These are phyloP conservation scores for Carpinus viminea DNA, from an alignment of 306 rosid genomes.

Conservation along the genomic window DNA sequence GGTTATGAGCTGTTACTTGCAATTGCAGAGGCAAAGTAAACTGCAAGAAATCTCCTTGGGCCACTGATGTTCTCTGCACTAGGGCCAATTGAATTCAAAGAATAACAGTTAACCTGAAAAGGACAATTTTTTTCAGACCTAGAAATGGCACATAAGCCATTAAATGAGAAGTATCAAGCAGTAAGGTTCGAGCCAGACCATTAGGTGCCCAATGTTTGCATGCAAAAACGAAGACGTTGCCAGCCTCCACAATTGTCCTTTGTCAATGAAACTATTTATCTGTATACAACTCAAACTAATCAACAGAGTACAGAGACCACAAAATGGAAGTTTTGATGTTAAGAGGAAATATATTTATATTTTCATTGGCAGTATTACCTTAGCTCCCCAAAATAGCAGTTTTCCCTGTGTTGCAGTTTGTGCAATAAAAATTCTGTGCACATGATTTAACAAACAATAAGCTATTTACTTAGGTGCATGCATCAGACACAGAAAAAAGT, in stretches of 20 bases:
- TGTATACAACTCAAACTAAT: slow-evolving; percentile 23
- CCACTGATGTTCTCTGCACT: slow-evolving; percentile 79
- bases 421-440: slow-evolving; percentile 59
- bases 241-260: slow-evolving; percentile 91
- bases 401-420: slow-evolving; percentile 74
- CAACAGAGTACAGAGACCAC: slow-evolving; percentile 1
- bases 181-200: slow-evolving; percentile 50
- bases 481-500: slow-evolving; percentile 4
- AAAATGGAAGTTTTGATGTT: slow-evolving; percentile 9
- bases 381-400: slow-evolving; percentile 85
- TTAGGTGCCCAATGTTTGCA: slow-evolving; percentile 78
- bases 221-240: slow-evolving; percentile 83
- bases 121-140: slow-evolving; percentile 6
- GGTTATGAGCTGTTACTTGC: slow-evolving; percentile 74
- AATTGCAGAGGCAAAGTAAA: slow-evolving; percentile 79
- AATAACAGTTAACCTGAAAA: slow-evolving; percentile 78
- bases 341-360: slow-evolving; percentile 1
- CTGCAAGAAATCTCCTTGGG: slow-evolving; percentile 68
- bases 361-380: slow-evolving; percentile 52
- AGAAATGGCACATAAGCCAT: slow-evolving; percentile 16
- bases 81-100: slow-evolving; percentile 84
- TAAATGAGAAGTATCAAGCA: slow-evolving; percentile 18
- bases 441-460: slow-evolving; percentile 27
- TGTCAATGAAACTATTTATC: slow-evolving; percentile 74
- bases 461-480: not conserved